Evolutionary conservation across 225 moss, liverwort and hornwort genomes (phyloP), one percentile per base, ranked within the genome.

Genomic region (Polytrichum commune): DNA sequence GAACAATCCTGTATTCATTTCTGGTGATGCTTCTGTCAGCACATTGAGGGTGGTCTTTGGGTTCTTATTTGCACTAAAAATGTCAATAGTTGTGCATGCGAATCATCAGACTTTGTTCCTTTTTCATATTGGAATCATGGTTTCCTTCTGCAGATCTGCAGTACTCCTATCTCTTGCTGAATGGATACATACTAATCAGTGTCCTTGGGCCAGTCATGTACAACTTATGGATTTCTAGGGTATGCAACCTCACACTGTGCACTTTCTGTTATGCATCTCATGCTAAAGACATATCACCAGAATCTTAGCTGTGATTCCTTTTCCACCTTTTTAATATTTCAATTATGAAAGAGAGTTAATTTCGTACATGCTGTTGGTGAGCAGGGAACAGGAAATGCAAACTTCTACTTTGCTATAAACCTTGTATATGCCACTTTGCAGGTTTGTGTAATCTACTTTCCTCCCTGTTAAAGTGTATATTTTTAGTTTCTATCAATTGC

Each of bases 311-410:
- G 46, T 46, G 46, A 46, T 46, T 46, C 13, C 46, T 1, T 46
- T 46, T 46, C 46, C 3, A 46, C 16, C 46, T 46, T 13, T 46
- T 46, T 13, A 3, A 3, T 46, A 46, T 46, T 9, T 13, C 13
- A 46, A 16, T 46, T 46, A 4, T 46, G 0, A 0, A 46, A 46
- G 38, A 13, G 38, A 0, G 13, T 46, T 46, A 0, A 16, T 46
- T 46, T 13, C 13, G 13, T 46, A 46, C 46, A 46, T 46, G 13
- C 13, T 58, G 58, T 46, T 72, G 30, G 32, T 54, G 8, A 74
- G 73, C 83, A 93, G 93, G 96, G 96, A 46, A 97, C 96, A 66
- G 96, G 96, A 70, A 97, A 97, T 73, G 89, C 96, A 10, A 97
- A 97, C 70, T 97, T 97, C 63, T 97, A 93, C 64, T 97, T 93